These are phyloP conservation scores for Pseudisothecium myosuroides DNA, from an alignment of 225 moss, liverwort and hornwort species.

Conservation along the genomic window DNA sequence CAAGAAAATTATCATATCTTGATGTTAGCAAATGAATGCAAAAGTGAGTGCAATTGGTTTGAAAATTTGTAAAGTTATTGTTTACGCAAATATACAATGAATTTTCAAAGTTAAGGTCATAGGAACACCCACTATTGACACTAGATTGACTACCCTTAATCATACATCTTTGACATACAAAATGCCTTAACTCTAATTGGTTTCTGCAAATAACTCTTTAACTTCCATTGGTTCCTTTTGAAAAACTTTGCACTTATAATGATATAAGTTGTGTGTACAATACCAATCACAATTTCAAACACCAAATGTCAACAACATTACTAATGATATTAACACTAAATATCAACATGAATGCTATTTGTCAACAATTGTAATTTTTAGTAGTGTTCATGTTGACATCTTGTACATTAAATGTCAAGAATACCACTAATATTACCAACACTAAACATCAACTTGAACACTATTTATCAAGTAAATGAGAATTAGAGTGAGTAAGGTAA, in stretches of 20 bases:
- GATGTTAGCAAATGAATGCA: too few relatives aligned
- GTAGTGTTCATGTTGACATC: background rate
- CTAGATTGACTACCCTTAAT: background rate
- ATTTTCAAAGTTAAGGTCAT: background rate
- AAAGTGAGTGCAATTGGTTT: background rate
- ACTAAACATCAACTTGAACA: rapidly evolving
- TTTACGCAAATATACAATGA: background rate
- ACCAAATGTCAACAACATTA: background rate
- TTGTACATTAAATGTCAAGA: background rate
- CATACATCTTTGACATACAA: rapidly evolving
- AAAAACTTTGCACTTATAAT: background rate
- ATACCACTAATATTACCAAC: background rate
- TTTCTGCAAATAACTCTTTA: background rate
- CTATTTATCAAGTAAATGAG: background rate
- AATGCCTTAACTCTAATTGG: too few relatives aligned
- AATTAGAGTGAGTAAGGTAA: background rate
- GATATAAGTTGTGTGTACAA: background rate
- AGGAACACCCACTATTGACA: background rate
- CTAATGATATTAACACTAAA: background rate
- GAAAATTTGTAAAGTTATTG: background rate
- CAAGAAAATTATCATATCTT: background rate
- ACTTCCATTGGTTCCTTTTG: background rate
- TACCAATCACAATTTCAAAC: background rate
- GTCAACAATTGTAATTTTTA: background rate
- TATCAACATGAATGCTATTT: background rate